Conservation (phyloP, 352 stramenopile species). For the Globisporangium alternatum region DNA sequence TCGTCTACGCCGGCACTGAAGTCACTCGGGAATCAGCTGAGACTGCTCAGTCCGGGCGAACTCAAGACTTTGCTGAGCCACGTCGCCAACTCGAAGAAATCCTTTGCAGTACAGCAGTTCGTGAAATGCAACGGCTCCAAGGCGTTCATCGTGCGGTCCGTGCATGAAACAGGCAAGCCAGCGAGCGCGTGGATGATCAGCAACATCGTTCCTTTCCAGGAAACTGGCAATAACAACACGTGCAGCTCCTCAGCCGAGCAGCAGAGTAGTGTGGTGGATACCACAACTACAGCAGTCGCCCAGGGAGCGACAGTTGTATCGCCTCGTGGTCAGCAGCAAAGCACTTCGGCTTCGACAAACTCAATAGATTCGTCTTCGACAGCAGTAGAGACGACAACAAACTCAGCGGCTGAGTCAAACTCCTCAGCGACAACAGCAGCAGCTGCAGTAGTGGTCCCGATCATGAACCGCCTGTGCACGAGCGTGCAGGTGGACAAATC, state of each 20-base stretch:
- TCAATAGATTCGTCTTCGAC: constrained; percentile 5
- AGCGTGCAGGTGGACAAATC: constrained; percentile 58
- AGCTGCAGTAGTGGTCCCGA: constrained; percentile 17
- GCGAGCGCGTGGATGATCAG: constrained; percentile 79
- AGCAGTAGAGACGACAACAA: background rate
- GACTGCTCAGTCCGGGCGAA: constrained; percentile 57
- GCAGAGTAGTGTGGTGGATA: background rate
- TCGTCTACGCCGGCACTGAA: constrained; percentile 12
- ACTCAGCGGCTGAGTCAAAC: constrained; percentile 12
- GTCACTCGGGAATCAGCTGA: constrained; percentile 61
- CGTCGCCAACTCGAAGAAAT: constrained; percentile 52
- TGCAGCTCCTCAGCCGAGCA: background rate
- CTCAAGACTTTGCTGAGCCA: constrained; percentile 70
- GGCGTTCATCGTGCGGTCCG: constrained; percentile 62
- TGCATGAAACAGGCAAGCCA: constrained; percentile 63
- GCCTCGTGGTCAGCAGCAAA: constrained; percentile 9
- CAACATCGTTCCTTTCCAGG: constrained; percentile 53
- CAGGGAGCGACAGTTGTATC: background rate
- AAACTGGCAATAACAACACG: background rate
- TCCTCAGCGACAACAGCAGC: constrained; percentile 12
- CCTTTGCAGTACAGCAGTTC: constrained; percentile 73
- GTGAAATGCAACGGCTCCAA: constrained; percentile 71
- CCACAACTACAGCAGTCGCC: background rate
- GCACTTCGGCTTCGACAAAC: background rate
- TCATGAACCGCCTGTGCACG: constrained; percentile 59